phyloP scores from a whole-genome alignment of 345 rosid genomes.

The Euphorbia tirucalli region DNA sequence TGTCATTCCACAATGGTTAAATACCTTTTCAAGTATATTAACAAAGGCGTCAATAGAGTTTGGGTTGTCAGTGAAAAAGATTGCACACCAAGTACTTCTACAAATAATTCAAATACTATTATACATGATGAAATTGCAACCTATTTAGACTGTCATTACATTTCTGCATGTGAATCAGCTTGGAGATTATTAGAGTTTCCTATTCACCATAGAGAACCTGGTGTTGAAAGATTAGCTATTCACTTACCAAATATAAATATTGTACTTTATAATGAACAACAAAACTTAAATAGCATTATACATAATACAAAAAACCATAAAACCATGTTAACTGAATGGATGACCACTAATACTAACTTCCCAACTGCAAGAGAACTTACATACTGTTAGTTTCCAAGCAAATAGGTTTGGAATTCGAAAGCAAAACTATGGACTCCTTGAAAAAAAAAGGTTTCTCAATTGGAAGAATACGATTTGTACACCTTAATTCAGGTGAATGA shows the following conservation, averaged over 20 bases:
- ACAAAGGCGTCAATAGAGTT: not conserved
- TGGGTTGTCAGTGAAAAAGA: too few species aligned
- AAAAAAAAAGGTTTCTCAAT: not conserved
- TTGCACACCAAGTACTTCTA: too few species aligned
- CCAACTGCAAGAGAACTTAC: not conserved
- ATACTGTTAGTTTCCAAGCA: not conserved
- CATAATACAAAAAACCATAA: not conserved
- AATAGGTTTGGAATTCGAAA: not conserved
- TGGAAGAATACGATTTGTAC: not conserved
- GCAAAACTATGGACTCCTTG: not conserved
- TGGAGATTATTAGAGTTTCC: not conserved
- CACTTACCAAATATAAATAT: not conserved
- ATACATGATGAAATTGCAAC: too few species aligned
- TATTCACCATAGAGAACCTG: not conserved
- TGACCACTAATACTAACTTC: not conserved
- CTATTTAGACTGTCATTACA: too few species aligned
- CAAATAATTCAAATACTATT: too few species aligned
- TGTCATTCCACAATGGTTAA: not conserved
- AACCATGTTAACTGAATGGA: not conserved
- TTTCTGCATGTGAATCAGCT: too few species aligned
- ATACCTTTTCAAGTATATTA: not conserved
- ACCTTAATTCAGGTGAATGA: not conserved
- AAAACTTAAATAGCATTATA: not conserved
- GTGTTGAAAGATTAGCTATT: not conserved
- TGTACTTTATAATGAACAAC: not conserved